Evolutionary conservation across 345 rosid species (phyloP).

Genomic region (Trapa bicornis): DNA sequence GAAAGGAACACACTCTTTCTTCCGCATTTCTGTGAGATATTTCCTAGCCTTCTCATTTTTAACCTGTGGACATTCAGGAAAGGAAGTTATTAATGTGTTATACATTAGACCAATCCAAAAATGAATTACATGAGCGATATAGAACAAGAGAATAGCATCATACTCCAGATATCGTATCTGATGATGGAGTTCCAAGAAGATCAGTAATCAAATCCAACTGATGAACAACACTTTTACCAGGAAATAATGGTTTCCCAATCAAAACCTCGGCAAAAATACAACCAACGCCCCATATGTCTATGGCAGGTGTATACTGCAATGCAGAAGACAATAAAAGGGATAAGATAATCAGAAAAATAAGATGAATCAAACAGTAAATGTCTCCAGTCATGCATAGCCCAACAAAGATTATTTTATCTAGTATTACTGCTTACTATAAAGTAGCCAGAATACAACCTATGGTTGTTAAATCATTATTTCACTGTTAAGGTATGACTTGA

Average conservation of each 20-base stretch:
- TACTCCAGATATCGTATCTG: slow-evolving; percentile 76
- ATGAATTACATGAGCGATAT: background rate
- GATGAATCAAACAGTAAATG: slow-evolving; percentile 10
- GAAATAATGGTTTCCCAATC: slow-evolving; percentile 91
- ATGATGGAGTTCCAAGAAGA: slow-evolving; percentile 84
- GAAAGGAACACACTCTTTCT: slow-evolving; percentile 51
- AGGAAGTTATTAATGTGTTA: slow-evolving; percentile 1
- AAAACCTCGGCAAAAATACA: slow-evolving; percentile 97
- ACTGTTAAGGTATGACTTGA: background rate
- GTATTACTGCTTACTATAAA: slow-evolving; percentile 55
- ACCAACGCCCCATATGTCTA: slow-evolving; percentile 92
- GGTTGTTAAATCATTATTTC: slow-evolving; percentile 9
- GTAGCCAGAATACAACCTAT: slow-evolving; percentile 29
- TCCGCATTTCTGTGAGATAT: slow-evolving; percentile 74
- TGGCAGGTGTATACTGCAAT: slow-evolving; percentile 94
- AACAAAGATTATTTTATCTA: slow-evolving; percentile 93
- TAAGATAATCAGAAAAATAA: background rate
- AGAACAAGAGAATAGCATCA: slow-evolving; percentile 8
- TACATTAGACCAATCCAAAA: background rate
- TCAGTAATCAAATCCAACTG: no score
- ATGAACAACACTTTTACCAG: slow-evolving; percentile 49
- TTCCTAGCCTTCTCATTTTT: slow-evolving; percentile 91
- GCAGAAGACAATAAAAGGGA: background rate
- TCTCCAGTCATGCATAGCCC: slow-evolving; percentile 30
- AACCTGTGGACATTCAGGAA: slow-evolving; percentile 35